Conservation (phyloP, 345 rosid species). For the Arabidopsis thaliana region DNA sequence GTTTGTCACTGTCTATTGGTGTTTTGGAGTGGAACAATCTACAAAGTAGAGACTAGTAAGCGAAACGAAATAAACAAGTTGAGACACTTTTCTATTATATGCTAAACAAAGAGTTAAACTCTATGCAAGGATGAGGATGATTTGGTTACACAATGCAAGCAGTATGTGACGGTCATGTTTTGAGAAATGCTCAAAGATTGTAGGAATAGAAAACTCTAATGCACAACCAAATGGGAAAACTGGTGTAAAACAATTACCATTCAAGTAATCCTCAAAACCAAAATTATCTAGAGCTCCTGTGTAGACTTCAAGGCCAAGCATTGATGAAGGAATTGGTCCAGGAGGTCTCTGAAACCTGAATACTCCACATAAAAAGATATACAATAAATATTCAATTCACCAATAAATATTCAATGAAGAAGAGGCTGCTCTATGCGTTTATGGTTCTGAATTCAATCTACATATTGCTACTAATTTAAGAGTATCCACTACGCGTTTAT, state of each 20-base stretch:
- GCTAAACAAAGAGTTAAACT: too few relatives aligned
- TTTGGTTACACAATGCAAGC: too few relatives aligned
- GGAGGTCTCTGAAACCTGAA: slow-evolving; percentile 88
- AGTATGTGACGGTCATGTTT: too few relatives aligned
- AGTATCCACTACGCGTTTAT: background rate
- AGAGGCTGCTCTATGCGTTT: background rate
- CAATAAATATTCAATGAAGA: background rate
- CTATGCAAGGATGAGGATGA: too few relatives aligned
- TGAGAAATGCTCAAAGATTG: too few relatives aligned
- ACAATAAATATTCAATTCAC: background rate
- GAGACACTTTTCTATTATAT: too few relatives aligned
- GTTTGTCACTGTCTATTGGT: background rate
- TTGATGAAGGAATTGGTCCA: slow-evolving; percentile 83
- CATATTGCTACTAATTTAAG: too few relatives aligned
- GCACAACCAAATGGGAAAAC: too few relatives aligned
- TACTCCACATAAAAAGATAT: background rate
- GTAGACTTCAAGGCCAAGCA: slow-evolving; percentile 81
- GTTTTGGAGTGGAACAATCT: background rate
- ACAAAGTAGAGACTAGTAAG: too few relatives aligned
- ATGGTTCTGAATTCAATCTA: too few relatives aligned
- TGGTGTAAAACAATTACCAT: slow-evolving; percentile 74
- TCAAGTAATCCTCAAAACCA: slow-evolving; percentile 86
- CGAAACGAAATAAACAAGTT: too few relatives aligned
- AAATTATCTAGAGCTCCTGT: slow-evolving; percentile 77
- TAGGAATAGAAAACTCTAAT: too few relatives aligned